Base-by-base conservation (phyloP, 2,329 filamentous ascomycete genomes). In the Lachnellula willkommii region DNA sequence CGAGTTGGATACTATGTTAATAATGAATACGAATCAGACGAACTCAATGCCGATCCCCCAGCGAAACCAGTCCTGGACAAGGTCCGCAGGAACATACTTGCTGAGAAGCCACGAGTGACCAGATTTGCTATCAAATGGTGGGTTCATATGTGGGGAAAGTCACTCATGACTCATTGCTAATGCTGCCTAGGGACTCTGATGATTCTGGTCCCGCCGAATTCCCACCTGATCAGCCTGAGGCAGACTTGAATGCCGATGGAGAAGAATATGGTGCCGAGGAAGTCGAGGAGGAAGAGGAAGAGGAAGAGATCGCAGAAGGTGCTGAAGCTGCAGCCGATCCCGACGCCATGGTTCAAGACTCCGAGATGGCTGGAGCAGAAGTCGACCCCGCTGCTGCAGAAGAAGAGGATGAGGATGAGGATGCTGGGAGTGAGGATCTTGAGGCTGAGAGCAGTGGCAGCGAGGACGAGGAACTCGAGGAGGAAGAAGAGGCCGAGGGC, bases 1-100 rank as follows among this genome's bases (percentile, higher is more conserved):
- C 91, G 94, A 63, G 93, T 99, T 43, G 94, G 94, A 60, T 99
- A 99, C 82, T 99, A 99, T 66, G 94, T 99, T 68, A 99, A 97
- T 80, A 99, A 99, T 69, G 95, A 99, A 74, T 99, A 99, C 73
- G 90, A 95, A 66, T 88, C 89, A 26, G 90, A 95, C 68, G 90
- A 95, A 72, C 81, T 99, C 61, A 88, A 84, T 66, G 85, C 87
- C 48, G 92, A 97, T 66, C 94, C 94, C 9, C 94, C 94, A 6
- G 81, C 90, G 56, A 96, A 96, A 78, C 92, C 92, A 40, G 81
- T 95, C 65, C 87, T 97, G 62, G 95, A 99, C 71, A 90, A 91
- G 68, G 90, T 99, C 61, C 84, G 84, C 64, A 87, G 95, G 66
- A 96, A 95, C 70, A 89, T 99, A 50, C 82, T 99, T 39, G 91